Conservation (phyloP, 2,329 filamentous ascomycete genomes). For the Aspergillus sp. region DNA sequence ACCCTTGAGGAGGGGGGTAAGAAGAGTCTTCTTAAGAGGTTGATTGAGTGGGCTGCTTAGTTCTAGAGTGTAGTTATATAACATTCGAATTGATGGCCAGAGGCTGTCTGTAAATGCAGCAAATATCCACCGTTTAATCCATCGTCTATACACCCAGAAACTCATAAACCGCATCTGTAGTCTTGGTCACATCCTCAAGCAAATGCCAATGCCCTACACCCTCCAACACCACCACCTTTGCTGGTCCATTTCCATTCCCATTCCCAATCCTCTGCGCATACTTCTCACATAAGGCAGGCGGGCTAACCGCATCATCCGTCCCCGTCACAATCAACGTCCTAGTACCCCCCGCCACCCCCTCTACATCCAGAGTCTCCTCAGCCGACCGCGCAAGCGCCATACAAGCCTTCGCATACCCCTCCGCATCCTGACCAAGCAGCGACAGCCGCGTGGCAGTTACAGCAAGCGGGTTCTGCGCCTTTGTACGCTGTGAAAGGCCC, state of each 20-base stretch:
- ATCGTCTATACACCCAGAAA: background rate
- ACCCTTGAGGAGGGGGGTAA: background rate
- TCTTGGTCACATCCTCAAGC: constrained; percentile 45
- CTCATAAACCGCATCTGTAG: background rate
- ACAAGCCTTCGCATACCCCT: constrained; percentile 58
- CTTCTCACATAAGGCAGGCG: constrained; percentile 36
- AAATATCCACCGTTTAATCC: no score
- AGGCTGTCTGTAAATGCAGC: no score
- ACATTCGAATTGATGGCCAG: no score
- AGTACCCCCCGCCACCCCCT: constrained; percentile 25
- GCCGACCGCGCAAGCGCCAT: constrained; percentile 47
- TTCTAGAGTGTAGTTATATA: background rate
- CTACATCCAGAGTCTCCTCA: constrained; percentile 29
- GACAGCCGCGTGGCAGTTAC: constrained; percentile 45
- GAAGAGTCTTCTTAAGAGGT: background rate
- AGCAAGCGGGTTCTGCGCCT: constrained; percentile 41
- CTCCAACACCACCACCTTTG: constrained; percentile 32
- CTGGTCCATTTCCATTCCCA: no score
- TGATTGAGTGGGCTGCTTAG: constrained; percentile 3
- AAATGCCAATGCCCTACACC: constrained; percentile 53
- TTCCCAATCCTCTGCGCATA: constrained; percentile 19
- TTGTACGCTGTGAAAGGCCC: constrained; percentile 40
- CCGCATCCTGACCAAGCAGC: constrained; percentile 50
- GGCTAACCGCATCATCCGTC: constrained; percentile 46
- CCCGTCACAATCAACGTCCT: constrained; percentile 48